phyloP scores from a whole-genome alignment of 768 basidiomycete species.

The Stropharia rugosoannulata region DNA sequence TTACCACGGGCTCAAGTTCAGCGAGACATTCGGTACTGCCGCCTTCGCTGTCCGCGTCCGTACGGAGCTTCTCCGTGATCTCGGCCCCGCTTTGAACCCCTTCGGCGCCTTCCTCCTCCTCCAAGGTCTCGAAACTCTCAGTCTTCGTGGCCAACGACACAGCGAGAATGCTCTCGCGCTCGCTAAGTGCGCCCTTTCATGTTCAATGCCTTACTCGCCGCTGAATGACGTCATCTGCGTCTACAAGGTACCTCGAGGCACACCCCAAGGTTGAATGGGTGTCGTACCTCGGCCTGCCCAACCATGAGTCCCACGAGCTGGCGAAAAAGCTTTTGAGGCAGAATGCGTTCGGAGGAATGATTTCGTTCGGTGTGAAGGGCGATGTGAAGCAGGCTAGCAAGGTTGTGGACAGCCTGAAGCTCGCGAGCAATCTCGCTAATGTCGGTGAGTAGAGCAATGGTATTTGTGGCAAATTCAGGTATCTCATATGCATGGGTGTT shows the following conservation, averaged over 20 bases:
- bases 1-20: constrained; percentile 70
- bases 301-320: constrained; percentile 57
- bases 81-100: constrained; percentile 67
- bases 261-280: constrained; percentile 76
- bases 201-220: not conserved
- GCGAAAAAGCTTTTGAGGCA: constrained; percentile 57
- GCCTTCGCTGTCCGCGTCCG: constrained; percentile 72
- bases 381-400: constrained; percentile 48
- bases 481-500: not conserved
- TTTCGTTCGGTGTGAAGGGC: constrained; percentile 77
- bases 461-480: not conserved
- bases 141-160: constrained; percentile 70
- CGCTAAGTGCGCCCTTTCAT: constrained; percentile 41
- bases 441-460: constrained; percentile 43
- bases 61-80: constrained; percentile 58
- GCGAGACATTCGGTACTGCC: constrained; percentile 61
- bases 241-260: constrained; percentile 50
- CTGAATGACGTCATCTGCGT: constrained; percentile 2
- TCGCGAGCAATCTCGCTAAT: constrained; percentile 74
- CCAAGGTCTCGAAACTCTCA: constrained; percentile 80
- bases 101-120: constrained; percentile 74
- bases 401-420: constrained; percentile 67
- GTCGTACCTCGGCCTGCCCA: constrained; percentile 68
- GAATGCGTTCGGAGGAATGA: constrained; percentile 65
- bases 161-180: constrained; percentile 68